Percentiles rank a stretch among this genome's conserved stretches.
These are phyloP conservation scores for Scheffersomyces illinoinensis DNA, from an alignment of 1,139 yeast genomes.

Conservation along the genomic window DNA sequence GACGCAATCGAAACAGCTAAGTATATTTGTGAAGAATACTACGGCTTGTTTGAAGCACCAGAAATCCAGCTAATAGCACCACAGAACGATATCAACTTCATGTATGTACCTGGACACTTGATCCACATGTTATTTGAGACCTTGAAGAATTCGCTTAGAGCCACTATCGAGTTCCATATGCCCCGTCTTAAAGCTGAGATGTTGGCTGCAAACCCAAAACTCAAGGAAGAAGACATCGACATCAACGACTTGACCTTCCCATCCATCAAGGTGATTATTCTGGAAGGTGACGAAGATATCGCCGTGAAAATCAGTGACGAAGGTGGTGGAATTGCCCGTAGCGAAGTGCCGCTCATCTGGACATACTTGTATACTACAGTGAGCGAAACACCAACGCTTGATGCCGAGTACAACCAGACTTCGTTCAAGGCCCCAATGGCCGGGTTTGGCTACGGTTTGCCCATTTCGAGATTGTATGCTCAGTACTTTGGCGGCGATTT, in stretches of 20 bases:
- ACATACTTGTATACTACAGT: slow-evolving; percentile 90
- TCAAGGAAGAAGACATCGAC: slow-evolving; percentile 44
- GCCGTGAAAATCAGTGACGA: slow-evolving; percentile 92
- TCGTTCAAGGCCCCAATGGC: slow-evolving; percentile 91
- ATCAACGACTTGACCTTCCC: slow-evolving; percentile 73
- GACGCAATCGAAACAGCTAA: slow-evolving; percentile 88
- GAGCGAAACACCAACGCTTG: slow-evolving; percentile 67
- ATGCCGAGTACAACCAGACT: slow-evolving; percentile 53
- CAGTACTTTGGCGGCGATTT: slow-evolving; percentile 91
- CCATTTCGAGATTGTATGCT: slow-evolving; percentile 82
- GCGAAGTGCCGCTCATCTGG: slow-evolving; percentile 86
- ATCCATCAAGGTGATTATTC: slow-evolving; percentile 81
- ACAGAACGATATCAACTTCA: slow-evolving; percentile 63
- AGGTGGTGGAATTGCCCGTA: slow-evolving; percentile 91
- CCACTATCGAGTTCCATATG: slow-evolving; percentile 77
- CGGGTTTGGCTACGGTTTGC: slow-evolving; percentile 91
- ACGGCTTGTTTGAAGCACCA: slow-evolving; percentile 81
- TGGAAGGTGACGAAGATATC: slow-evolving; percentile 90
- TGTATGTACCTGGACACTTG: slow-evolving; percentile 90
- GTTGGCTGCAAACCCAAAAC: slow-evolving; percentile 44
- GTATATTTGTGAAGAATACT: slow-evolving; percentile 85
- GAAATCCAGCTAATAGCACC: slow-evolving; percentile 75
- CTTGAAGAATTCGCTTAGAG: slow-evolving; percentile 77
- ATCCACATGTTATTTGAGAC: slow-evolving; percentile 88
- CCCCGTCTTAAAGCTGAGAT: slow-evolving; percentile 40